Evolutionary conservation across 176 grass and related monocot genomes (phyloP), one percentile per base, ranked within the genome.

Genomic region (Oryza meyeriana): DNA sequence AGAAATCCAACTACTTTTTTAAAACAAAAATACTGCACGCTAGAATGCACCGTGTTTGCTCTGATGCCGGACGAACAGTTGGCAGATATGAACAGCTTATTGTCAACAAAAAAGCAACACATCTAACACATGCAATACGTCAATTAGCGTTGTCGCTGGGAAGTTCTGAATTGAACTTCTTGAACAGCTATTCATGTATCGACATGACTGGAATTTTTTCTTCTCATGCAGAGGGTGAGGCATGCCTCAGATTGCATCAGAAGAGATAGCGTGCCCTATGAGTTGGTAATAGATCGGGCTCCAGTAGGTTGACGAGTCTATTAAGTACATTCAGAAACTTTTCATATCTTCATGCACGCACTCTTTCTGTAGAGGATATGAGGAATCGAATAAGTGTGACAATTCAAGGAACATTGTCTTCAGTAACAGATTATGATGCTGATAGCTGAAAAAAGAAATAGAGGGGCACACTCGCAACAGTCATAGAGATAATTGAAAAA

Each of bases 181-280:
- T 71, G 2, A 25, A 73, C 33, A 42, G 34, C 68, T 39, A 17
- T 66, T 57, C n/a, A 33, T 83, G 74, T 25, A 40, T 5, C 8
- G 12, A n/a, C 34, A 34, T 57, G 32, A 45, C 20, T 22, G 32
- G 64, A 29, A 44, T 64, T 66, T 57, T 16, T 0, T 7, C 64
- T 67, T 85, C 71, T 90, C 78, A 85, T 82, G n/a, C 50, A 35
- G 8, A 24, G 42, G 85, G 71, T 47, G 74, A n/a, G 44, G 61
- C 83, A 85, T 6, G 65, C 62, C n/a, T n/a, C 79, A 68, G 40
- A 9, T 82, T 82, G 75, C 75, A 80, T 74, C 61, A 28, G 88
- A 89, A 61, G 88, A n/a, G 81, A 24, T 33, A n/a, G n/a, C n/a
- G n/a, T n/a, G n/a, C n/a, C n/a, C n/a, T n/a, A n/a, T 87, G 80